Evolutionary conservation across 225 moss, liverwort and hornwort genomes (phyloP).

Genomic region (Pleurozium schreberi): DNA sequence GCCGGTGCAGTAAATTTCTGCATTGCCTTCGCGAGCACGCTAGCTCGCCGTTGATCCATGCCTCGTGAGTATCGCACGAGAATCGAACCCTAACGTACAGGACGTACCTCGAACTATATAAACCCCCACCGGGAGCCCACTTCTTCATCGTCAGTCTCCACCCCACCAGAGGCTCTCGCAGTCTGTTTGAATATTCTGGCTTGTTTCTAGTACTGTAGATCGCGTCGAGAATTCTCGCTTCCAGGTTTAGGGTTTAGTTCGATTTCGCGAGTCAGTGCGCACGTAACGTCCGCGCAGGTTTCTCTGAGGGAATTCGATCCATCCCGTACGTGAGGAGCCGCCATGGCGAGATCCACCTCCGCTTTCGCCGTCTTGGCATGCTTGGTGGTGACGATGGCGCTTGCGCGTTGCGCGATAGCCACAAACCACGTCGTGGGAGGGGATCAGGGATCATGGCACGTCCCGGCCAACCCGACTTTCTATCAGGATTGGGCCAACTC

Average conservation of each 20-base stretch:
- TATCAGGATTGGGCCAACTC: neutral
- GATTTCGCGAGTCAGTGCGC: neutral
- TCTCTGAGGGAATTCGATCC: neutral
- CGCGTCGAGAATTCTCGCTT: too few species aligned
- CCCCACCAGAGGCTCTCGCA: neutral
- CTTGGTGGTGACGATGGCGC: neutral
- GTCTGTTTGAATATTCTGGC: neutral
- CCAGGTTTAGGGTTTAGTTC: neutral
- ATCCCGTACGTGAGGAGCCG: too few species aligned
- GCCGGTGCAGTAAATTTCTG: neutral
- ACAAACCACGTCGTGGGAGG: neutral
- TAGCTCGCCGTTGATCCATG: neutral
- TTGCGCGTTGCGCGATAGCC: neutral
- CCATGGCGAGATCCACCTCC: neutral
- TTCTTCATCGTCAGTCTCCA: neutral
- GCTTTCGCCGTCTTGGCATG: neutral
- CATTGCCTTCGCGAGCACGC: neutral
- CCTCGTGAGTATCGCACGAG: neutral
- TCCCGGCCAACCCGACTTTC: neutral
- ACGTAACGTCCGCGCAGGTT: neutral
- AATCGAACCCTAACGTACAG: neutral
- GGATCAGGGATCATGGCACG: neutral
- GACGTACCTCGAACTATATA: neutral
- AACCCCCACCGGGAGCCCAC: neutral
- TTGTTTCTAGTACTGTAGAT: neutral